Percentiles rank a stretch among this genome's conserved stretches.
Conservation (phyloP, 331 rosid genomes). For the Malus hybrid region DNA sequence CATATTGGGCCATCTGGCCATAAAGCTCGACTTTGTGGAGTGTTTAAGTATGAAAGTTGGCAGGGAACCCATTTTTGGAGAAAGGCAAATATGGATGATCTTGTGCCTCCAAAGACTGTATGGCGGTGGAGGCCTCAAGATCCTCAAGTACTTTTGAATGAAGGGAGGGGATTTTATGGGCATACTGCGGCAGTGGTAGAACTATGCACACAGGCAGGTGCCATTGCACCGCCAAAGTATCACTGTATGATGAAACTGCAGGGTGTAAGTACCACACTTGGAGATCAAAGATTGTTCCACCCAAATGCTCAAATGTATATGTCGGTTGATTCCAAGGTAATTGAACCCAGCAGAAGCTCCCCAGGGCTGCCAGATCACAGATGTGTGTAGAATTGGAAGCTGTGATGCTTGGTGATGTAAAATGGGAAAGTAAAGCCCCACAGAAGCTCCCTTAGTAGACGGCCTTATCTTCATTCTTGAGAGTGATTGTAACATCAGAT, state of each 20-base stretch:
- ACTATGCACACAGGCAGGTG: slow-evolving; percentile 68
- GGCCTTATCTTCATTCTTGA: slow-evolving; percentile 30
- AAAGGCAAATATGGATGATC: slow-evolving; percentile 62
- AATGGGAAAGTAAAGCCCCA: slow-evolving; percentile 36
- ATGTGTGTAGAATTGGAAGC: not conserved
- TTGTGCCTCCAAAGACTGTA: slow-evolving; percentile 66
- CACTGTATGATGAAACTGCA: slow-evolving; percentile 63
- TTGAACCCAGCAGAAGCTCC: slow-evolving; percentile 41
- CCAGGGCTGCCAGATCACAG: slow-evolving; percentile 37
- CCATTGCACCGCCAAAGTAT: slow-evolving; percentile 55
- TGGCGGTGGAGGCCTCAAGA: slow-evolving; percentile 76
- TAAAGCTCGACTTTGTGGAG: slow-evolving; percentile 77
- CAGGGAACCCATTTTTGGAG: slow-evolving; percentile 79
- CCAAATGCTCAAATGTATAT: slow-evolving; percentile 7
- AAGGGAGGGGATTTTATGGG: slow-evolving; percentile 61
- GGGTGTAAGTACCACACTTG: slow-evolving; percentile 45
- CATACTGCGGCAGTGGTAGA: slow-evolving; percentile 72
- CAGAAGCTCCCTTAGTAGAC: slow-evolving; percentile 41
- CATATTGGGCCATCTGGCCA: slow-evolving; percentile 93
- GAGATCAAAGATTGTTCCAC: slow-evolving; percentile 13
- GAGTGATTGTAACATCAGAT: slow-evolving; percentile 10
- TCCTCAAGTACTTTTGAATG: slow-evolving; percentile 68
- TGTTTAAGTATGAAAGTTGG: slow-evolving; percentile 63
- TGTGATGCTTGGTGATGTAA: slow-evolving; percentile 35
- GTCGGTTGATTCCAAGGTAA: slow-evolving; percentile 25